A percentile compares a stretch with the other conserved stretches of the same genome.
Conservation (phyloP, 2,329 filamentous ascomycete species). For the Claviceps sp. region DNA sequence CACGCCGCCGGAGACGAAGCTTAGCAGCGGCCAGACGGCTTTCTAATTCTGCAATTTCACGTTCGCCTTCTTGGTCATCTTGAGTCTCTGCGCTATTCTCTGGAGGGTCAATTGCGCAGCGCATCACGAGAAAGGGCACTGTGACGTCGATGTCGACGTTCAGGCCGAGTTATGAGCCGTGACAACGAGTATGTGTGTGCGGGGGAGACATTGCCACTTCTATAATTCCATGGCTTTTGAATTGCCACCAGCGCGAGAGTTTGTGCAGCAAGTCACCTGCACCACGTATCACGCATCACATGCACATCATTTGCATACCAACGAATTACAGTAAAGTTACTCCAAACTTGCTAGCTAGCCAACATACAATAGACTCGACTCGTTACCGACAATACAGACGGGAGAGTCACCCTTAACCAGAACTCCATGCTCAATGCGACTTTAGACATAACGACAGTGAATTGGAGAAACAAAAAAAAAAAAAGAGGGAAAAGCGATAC, state of each 20-base stretch:
- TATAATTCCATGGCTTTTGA: no score
- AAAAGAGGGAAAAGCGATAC: background rate
- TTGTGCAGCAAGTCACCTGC: background rate
- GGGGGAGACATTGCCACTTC: background rate
- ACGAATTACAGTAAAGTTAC: background rate
- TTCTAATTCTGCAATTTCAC: slow-evolving; percentile 49
- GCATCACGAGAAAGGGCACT: background rate
- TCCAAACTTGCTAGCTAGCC: background rate
- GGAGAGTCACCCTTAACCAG: background rate
- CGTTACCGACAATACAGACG: background rate
- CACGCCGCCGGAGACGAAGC: slow-evolving; percentile 22
- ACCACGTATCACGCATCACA: no score
- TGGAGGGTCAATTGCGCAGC: slow-evolving; percentile 15
- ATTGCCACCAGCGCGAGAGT: background rate
- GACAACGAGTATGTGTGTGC: background rate
- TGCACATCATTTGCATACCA: background rate
- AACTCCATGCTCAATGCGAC: slow-evolving; percentile 13
- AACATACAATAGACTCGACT: no score
- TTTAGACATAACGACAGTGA: background rate
- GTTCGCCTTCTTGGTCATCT: slow-evolving; percentile 17
- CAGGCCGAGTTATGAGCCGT: background rate
- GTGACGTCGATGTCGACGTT: background rate
- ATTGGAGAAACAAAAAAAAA: background rate
- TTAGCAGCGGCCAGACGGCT: slow-evolving; percentile 32
- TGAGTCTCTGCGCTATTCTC: slow-evolving; percentile 11